Evolutionary conservation across 2,329 filamentous ascomycete species (phyloP), one percentile per base, ranked within the genome.

Genomic region (Magnaporthiopsis rhizophila): DNA sequence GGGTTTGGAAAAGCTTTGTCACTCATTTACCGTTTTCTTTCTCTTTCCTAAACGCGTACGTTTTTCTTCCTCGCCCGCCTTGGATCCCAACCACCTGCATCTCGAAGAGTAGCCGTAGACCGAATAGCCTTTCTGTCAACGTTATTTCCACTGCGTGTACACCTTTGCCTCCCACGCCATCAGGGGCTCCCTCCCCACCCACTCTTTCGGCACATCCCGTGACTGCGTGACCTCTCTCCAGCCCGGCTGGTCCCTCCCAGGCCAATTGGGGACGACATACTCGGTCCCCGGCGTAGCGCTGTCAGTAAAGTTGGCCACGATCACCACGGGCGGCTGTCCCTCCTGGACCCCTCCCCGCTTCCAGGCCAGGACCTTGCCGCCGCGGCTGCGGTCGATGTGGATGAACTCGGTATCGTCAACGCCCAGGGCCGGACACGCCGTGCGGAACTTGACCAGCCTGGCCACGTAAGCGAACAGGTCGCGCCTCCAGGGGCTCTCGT

Each of bases 111-210:
- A 21, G 18, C 13, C 18, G 3, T 45, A 21, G 6, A 45, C 3
- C 15, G 6, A 4, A 18, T 45, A 45, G 45, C 45, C n/a, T 1
- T 21, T 18, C 8, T 13, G 7, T 6, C 45, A n/a, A n/a, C 9
- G 36, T 38, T 24, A 32, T 21, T 59, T 65, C 69, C 68, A 71
- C 24, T 65, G 67, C 3, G 69, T 71, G 62, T 71, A 70, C 0
- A 71, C 64, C 62, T 71, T 71, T 11, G 68, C 69, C 60, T 70
- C 70, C 69, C 70, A 71, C 2, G 66, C 64, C 50, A 66, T 62
- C 24, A 71, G 64, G 11, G 69, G 69, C 65, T 71, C 69, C 5
- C 68, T 65, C 0, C 68, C 69, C 9, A 71, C 66, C 69, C 69
- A 71, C 38, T 68, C 67, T 0, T n/a, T 5, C 26, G 70, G 67